These are phyloP conservation scores for Microcyclospora tardicrescens DNA, from an alignment of 2,329 filamentous ascomycete genomes.

Conservation along the genomic window DNA sequence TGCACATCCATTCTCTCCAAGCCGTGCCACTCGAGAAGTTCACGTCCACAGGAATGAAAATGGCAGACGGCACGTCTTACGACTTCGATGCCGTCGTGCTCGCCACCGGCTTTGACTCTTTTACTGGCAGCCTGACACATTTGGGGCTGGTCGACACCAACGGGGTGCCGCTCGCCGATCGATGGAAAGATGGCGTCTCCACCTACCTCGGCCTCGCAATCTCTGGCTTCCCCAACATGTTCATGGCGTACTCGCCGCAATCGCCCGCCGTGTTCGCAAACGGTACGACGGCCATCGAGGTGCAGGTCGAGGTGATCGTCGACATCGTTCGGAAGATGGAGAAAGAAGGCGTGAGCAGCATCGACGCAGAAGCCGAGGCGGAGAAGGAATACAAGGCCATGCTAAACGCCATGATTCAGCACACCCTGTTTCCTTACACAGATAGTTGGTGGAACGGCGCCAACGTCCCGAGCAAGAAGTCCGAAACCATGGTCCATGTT, in stretches of 20 bases:
- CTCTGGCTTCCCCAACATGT: slow-evolving; percentile 24
- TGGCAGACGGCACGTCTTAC: slow-evolving; percentile 24
- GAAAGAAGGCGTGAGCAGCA: slow-evolving; percentile 25
- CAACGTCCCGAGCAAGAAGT: slow-evolving; percentile 31
- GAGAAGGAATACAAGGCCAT: slow-evolving; percentile 26
- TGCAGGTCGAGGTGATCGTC: slow-evolving; percentile 31
- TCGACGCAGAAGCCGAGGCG: slow-evolving; percentile 27
- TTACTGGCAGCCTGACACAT: slow-evolving; percentile 21
- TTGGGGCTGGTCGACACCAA: slow-evolving; percentile 23
- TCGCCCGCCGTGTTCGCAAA: slow-evolving; percentile 34
- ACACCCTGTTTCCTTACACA: slow-evolving; percentile 15
- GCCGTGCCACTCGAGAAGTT: slow-evolving; percentile 28
- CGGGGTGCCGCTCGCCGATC: slow-evolving; percentile 19
- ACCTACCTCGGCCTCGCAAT: slow-evolving; percentile 27
- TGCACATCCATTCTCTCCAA: slow-evolving; percentile 29
- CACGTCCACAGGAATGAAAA: slow-evolving; percentile 31
- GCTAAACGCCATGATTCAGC: slow-evolving; percentile 11
- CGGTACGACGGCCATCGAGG: slow-evolving; percentile 30
- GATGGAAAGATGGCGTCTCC: slow-evolving; percentile 28
- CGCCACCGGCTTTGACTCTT: slow-evolving; percentile 34
- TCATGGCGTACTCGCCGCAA: slow-evolving; percentile 33
- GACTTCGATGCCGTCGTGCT: slow-evolving; percentile 33
- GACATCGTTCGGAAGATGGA: slow-evolving; percentile 27
- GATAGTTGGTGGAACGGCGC: slow-evolving; percentile 25
- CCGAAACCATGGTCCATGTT: slow-evolving; percentile 29